These are phyloP conservation scores for Cardamine resedifolia DNA, from an alignment of 345 rosid genomes.

Conservation along the genomic window DNA sequence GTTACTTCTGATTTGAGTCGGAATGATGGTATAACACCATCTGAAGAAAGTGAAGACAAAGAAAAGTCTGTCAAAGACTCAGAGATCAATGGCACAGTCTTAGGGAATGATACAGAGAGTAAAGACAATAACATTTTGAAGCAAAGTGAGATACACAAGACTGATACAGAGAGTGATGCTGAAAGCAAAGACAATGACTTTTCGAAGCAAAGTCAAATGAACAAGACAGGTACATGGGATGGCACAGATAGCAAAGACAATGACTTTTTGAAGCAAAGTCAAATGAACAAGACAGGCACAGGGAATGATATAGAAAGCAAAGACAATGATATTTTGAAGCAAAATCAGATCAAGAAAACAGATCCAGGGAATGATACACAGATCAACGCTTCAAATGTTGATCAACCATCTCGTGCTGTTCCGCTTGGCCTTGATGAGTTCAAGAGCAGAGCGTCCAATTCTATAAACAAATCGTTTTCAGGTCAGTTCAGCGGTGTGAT, in stretches of 20 bases:
- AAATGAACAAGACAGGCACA: not conserved
- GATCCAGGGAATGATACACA: constrained; percentile 31
- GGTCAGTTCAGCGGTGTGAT: constrained; percentile 63
- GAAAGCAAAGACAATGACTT: constrained; percentile 28
- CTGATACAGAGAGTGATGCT: constrained; percentile 27
- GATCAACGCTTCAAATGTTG: constrained; percentile 39
- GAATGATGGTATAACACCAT: not conserved
- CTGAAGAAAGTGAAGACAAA: constrained; percentile 11
- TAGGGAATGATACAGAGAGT: constrained; percentile 29
- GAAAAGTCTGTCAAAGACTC: not conserved
- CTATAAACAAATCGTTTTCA: constrained; percentile 59
- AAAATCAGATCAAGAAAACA: constrained; percentile 13
- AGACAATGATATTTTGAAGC: not conserved
- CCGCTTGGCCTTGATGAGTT: constrained; percentile 88
- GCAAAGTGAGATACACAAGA: not conserved
- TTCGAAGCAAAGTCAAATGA: constrained; percentile 9
- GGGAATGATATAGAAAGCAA: not conserved
- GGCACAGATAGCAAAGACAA: constrained; percentile 4
- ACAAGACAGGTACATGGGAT: constrained; percentile 20
- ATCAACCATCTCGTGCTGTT: constrained; percentile 54
- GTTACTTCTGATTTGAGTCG: constrained; percentile 10
- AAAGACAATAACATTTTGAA: too few relatives aligned
- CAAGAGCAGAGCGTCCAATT: constrained; percentile 73
- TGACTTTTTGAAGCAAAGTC: constrained; percentile 1
- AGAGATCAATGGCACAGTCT: constrained; percentile 18